Evolutionary conservation across 768 basidiomycete genomes (phyloP), one percentile per base, ranked within the genome.

Genomic region (Leucocoprinus leucothites): DNA sequence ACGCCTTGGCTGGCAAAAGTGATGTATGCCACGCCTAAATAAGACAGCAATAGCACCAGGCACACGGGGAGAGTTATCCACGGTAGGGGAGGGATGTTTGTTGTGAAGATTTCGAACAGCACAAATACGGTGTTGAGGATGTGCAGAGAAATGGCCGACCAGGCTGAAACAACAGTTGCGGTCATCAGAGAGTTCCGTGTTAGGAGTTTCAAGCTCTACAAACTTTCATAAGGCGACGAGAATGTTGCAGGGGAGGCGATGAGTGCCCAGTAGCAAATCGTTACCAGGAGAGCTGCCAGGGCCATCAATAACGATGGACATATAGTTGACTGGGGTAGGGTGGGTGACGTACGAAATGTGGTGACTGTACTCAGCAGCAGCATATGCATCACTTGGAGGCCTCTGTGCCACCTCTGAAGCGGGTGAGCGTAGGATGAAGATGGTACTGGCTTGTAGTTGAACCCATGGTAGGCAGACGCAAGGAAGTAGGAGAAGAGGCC

Each of bases 21-120:
- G 40, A 89, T 75, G 58, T 89, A 89, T 3, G 85, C 87, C 1
- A 89, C 65, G 22, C 77, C 85, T 14, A 89, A 70, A 62, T 89
- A 89, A 1, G 67, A 61, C 0, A 60, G 79, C 5, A 88, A 77
- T 18, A 84, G 60, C n/a, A 85, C 9, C 13, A 87, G 43, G 24
- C 77, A 69, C 28, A 74, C 60, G 2, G 72, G 67, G 2, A 87
- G 64, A 51, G 77, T 69, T 9, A 69, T 59, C 83, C 82, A 86
- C 1, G 81, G 81, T 13, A 71, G 65, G 0, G 82, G 78, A 0
- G 71, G 72, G 9, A 67, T 65, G 58, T 82, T 76, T 2, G 86
- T 81, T 19, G 82, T 61, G 16, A 78, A 18, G 31, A 86, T 74
- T 60, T 89, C 87, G 58, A 82, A 74, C 2, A 86, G 66, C 0